Conservation (phyloP, 257 asterid genomes). For the Capsicum baccatum region DNA sequence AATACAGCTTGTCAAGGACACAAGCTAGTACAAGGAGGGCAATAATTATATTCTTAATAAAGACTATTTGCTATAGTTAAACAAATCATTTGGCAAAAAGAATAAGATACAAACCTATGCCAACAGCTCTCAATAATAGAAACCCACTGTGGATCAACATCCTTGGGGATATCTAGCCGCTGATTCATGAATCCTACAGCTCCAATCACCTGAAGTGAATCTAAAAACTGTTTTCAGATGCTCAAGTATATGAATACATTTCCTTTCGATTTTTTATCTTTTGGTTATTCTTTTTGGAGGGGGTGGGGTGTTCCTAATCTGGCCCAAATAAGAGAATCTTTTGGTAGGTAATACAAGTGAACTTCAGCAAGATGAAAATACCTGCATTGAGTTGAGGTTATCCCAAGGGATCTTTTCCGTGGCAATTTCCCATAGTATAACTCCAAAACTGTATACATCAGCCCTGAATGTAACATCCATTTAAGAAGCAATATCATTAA, state of each 20-base stretch:
- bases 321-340: not conserved
- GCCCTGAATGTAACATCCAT: slow-evolving; percentile 57
- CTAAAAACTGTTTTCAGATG: slow-evolving; percentile 3
- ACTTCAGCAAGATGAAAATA: slow-evolving; percentile 32
- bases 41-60: not conserved
- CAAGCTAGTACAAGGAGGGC: not conserved
- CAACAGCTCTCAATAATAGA: slow-evolving; percentile 91
- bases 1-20: not conserved
- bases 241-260: not conserved
- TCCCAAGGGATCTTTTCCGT: slow-evolving; percentile 96
- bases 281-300: not conserved
- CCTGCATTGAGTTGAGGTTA: slow-evolving; percentile 93
- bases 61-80: not conserved
- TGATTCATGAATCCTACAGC: slow-evolving; percentile 99
- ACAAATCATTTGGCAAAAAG: slow-evolving; percentile 5
- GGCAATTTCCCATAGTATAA: slow-evolving; percentile 91
- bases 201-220: slow-evolving; percentile 75
- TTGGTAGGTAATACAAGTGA: not conserved
- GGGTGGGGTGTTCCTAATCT: not conserved
- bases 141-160: slow-evolving; percentile 78
- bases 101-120: slow-evolving; percentile 59
- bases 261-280: not conserved
- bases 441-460: slow-evolving; percentile 88
- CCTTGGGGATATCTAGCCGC: slow-evolving; percentile 77
- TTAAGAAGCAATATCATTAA: slow-evolving; percentile 30